Conservation (phyloP, 495 filamentous ascomycete genomes). For the Podospora pseudoanserina region DNA sequence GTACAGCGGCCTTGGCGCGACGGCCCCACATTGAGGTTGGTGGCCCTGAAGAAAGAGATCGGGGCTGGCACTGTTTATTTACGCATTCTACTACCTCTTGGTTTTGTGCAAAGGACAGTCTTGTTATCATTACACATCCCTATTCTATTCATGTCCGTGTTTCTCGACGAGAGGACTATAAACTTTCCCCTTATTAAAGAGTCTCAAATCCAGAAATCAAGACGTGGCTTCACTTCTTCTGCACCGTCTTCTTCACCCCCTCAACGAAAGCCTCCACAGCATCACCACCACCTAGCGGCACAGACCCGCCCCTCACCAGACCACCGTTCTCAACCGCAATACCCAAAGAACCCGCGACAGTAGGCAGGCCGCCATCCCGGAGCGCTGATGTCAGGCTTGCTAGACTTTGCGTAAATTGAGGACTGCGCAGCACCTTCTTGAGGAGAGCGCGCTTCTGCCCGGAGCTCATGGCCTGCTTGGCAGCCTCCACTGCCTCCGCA, state of each 20-base stretch:
- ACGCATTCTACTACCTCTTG: not conserved
- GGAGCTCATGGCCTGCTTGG: constrained; percentile 67
- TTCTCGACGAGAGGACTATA: not conserved
- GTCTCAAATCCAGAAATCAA: not conserved
- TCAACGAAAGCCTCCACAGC: constrained; percentile 87
- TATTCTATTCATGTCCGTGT: not conserved
- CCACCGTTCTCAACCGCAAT: constrained; percentile 80
- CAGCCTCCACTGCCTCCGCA: constrained; percentile 62
- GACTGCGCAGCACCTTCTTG: constrained; percentile 77
- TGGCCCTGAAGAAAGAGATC: not conserved
- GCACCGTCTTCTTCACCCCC: constrained; percentile 74
- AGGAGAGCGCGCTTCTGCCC: constrained; percentile 79
- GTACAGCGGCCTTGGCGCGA: not conserved
- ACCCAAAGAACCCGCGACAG: constrained; percentile 78
- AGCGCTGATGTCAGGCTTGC: constrained; percentile 80
- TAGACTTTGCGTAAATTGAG: constrained; percentile 85
- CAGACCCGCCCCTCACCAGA: constrained; percentile 64
- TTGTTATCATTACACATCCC: not conserved
- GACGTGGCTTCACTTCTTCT: constrained; percentile 40
- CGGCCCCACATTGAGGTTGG: not conserved
- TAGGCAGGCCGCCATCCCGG: constrained; percentile 87
- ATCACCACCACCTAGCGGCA: constrained; percentile 84
- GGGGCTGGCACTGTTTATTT: not conserved
- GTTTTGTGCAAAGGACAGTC: not conserved
- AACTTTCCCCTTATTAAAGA: not conserved